Evolutionary conservation across 768 basidiomycete species (phyloP).

Genomic region (Coprinopsis strossmayeri): DNA sequence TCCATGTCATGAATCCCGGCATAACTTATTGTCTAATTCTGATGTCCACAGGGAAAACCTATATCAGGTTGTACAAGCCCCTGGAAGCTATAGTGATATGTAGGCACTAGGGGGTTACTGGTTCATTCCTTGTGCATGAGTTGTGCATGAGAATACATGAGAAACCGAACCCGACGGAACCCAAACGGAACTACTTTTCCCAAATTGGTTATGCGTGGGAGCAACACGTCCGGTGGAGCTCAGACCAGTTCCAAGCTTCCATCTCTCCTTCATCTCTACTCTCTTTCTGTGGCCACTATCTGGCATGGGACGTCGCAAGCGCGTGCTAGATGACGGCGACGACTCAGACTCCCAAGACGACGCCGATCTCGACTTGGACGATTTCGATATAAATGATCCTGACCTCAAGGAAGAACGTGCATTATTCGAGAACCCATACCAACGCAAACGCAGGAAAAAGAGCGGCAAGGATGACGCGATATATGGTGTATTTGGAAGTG

Average conservation of each 20-base stretch:
- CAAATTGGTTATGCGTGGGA: neutral
- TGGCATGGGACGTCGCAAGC: conserved; percentile 70
- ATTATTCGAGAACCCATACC: conserved; percentile 73
- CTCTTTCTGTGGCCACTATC: neutral
- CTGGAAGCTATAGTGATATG: neutral
- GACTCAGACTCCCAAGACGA: conserved; percentile 63
- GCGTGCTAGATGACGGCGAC: conserved; percentile 67
- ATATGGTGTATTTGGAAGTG: conserved; percentile 72
- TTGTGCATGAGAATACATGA: no score
- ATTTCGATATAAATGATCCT: conserved; percentile 38
- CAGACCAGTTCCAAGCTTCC: neutral
- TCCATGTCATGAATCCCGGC: conserved; percentile 2
- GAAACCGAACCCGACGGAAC: no score
- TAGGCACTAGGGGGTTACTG: no score
- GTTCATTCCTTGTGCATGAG: no score
- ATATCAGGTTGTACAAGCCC: neutral
- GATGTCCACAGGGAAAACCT: neutral
- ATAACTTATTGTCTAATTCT: neutral
- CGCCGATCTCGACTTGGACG: conserved; percentile 44
- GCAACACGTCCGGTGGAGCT: neutral
- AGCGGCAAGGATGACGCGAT: conserved; percentile 65
- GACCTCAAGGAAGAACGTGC: conserved; percentile 68
- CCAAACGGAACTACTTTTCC: neutral
- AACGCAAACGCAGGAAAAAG: conserved; percentile 58
- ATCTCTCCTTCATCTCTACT: conserved; percentile 1